Percentiles rank a stretch among this genome's conserved stretches.
phyloP scores from a whole-genome alignment of 2,329 filamentous ascomycete species.

The Exophiala aquamarina region DNA sequence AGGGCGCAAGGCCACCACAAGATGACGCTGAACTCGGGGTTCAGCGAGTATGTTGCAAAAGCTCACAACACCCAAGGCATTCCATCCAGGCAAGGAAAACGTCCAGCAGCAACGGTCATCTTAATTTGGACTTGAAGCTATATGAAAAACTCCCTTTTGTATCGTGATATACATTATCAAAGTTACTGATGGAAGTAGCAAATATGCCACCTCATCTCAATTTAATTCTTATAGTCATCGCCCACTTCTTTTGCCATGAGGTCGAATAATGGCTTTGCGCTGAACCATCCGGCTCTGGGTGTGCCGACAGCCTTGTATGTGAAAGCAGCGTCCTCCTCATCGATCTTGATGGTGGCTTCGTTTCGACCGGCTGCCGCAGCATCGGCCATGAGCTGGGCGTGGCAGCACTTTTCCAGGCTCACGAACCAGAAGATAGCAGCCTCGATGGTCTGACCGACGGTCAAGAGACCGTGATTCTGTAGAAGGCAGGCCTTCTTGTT shows the following conservation, averaged over 20 bases:
- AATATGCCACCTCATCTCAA: neutral
- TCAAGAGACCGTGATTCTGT: constrained; percentile 51
- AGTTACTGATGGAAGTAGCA: neutral
- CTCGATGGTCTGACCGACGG: constrained; percentile 51
- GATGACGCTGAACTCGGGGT: too few species aligned
- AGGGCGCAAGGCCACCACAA: too few species aligned
- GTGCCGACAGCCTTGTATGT: constrained; percentile 67
- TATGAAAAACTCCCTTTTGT: too few species aligned
- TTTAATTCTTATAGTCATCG: constrained; percentile 46
- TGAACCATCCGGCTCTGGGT: constrained; percentile 65
- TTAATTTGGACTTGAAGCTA: too few species aligned
- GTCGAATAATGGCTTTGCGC: constrained; percentile 70
- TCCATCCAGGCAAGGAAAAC: too few species aligned
- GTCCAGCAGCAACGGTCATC: too few species aligned
- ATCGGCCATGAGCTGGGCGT: constrained; percentile 54
- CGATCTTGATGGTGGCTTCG: constrained; percentile 64
- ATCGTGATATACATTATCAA: too few species aligned
- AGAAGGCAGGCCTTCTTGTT: constrained; percentile 52
- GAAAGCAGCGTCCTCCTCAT: constrained; percentile 66
- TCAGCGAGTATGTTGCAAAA: too few species aligned
- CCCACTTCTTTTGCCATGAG: constrained; percentile 62
- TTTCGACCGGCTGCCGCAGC: constrained; percentile 60
- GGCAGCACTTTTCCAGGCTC: constrained; percentile 54
- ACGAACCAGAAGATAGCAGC: constrained; percentile 57
- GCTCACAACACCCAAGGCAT: too few species aligned